phyloP scores from a whole-genome alignment of 2,329 filamentous ascomycete genomes.

The Xylaria multiplex region DNA sequence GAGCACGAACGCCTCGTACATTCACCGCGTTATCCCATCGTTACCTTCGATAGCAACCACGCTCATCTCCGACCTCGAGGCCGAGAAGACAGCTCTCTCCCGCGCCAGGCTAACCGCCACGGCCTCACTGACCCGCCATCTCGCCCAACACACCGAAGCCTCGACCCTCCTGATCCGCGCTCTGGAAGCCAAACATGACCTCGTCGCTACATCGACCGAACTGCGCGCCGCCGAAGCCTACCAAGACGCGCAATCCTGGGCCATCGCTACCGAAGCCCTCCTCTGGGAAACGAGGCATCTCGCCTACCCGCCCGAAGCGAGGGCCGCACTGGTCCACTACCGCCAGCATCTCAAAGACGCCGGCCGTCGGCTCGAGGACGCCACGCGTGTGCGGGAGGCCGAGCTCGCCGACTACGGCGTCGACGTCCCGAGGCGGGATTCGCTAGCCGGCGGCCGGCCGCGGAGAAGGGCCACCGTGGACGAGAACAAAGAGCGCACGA shows the following conservation, averaged over 20 bases:
- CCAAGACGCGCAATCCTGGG: conserved; percentile 56
- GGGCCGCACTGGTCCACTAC: conserved; percentile 58
- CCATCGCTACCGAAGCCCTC: conserved; percentile 51
- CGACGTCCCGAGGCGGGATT: conserved; percentile 49
- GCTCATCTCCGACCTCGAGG: conserved; percentile 50
- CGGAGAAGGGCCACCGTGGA: conserved; percentile 29
- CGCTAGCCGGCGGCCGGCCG: conserved; percentile 48
- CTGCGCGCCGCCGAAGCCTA: conserved; percentile 60
- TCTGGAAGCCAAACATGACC: conserved; percentile 66
- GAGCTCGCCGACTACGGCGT: conserved; percentile 64
- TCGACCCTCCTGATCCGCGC: conserved; percentile 58
- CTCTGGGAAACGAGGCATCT: conserved; percentile 51
- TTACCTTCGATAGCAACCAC: conserved; percentile 55
- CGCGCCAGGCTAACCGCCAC: conserved; percentile 54
- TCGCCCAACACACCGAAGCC: conserved; percentile 53
- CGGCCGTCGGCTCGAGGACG: conserved; percentile 57
- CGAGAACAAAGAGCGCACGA: conserved; percentile 56
- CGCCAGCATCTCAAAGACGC: conserved; percentile 61
- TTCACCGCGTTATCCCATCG: conserved; percentile 66
- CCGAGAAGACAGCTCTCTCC: conserved; percentile 48
- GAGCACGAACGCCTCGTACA: conserved; percentile 62
- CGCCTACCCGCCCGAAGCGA: conserved; percentile 57
- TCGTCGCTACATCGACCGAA: conserved; percentile 61
- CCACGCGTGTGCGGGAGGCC: conserved; percentile 53
- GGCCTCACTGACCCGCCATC: conserved; percentile 51